Conservation (phyloP, 1,139 yeast species). For the Scheffersomyces illinoinensis region DNA sequence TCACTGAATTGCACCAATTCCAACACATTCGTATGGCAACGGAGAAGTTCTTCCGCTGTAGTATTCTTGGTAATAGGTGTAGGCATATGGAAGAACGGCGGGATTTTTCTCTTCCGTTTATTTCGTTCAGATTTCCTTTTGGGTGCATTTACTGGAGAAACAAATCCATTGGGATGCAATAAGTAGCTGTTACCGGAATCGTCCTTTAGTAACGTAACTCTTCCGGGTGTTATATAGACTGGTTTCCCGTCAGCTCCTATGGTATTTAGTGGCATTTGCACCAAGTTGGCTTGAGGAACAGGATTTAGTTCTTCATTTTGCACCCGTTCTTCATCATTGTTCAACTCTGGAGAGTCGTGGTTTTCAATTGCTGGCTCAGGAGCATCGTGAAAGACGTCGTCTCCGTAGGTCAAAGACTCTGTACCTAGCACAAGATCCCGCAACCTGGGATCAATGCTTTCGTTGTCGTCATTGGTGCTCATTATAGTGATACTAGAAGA, state of each 20-base stretch:
- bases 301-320: not conserved
- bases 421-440: slow-evolving; percentile 20
- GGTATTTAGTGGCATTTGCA: not conserved
- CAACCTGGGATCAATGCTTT: slow-evolving; percentile 14
- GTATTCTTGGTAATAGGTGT: slow-evolving; percentile 17
- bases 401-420: slow-evolving; percentile 18
- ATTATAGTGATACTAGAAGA: not conserved
- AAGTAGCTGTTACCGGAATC: slow-evolving; percentile 7
- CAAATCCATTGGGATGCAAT: slow-evolving; percentile 15
- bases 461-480: slow-evolving; percentile 1
- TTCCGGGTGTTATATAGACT: not conserved
- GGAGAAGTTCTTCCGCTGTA: slow-evolving; percentile 18
- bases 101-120: slow-evolving; percentile 4
- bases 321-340: not conserved
- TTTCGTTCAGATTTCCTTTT: slow-evolving; percentile 3
- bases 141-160: slow-evolving; percentile 4
- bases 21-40: slow-evolving; percentile 24
- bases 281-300: not conserved
- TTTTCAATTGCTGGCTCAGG: not conserved
- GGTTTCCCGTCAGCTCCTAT: not conserved
- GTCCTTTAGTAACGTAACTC: not conserved
- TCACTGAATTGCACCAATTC: slow-evolving; percentile 23
- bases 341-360: not conserved
- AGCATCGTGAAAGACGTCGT: slow-evolving; percentile 8
- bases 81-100: slow-evolving; percentile 14